Conservation (phyloP, 768 basidiomycete genomes). For the Sporobolomyces phaffii region DNA sequence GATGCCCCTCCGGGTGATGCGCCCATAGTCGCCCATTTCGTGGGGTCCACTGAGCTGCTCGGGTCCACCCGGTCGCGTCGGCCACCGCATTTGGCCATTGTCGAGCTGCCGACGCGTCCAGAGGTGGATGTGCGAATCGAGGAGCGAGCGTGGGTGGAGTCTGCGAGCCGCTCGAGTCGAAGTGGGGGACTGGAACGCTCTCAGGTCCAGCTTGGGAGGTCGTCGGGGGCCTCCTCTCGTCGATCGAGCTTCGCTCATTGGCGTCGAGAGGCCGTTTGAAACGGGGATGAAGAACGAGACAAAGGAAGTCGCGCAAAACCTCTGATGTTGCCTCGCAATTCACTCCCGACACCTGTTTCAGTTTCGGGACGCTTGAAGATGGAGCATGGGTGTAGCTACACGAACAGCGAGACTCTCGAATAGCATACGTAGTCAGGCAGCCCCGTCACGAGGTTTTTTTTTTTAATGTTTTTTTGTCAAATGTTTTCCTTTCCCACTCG, state of each 20-base stretch:
- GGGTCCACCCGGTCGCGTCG: not conserved
- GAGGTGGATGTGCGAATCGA: conserved; percentile 25
- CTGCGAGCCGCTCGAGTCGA: not conserved
- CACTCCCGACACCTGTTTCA: too few relatives aligned
- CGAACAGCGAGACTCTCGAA: too few relatives aligned
- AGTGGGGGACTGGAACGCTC: conserved; percentile 13
- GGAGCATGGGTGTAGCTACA: too few relatives aligned
- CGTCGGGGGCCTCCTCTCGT: not conserved
- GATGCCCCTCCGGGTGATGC: not conserved
- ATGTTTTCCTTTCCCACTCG: not conserved
- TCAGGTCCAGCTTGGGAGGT: conserved; percentile 27
- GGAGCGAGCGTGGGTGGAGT: not conserved
- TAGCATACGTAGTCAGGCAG: too few relatives aligned
- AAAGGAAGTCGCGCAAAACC: too few relatives aligned
- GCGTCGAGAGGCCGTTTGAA: not conserved
- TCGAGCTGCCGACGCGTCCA: conserved; percentile 7
- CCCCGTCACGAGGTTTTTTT: too few relatives aligned
- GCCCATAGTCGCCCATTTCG: not conserved
- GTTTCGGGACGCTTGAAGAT: too few relatives aligned
- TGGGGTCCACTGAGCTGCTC: conserved; percentile 16
- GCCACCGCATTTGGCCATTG: not conserved
- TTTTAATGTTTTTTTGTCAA: too few relatives aligned
- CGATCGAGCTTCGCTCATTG: not conserved
- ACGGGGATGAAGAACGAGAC: too few relatives aligned
- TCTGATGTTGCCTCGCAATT: too few relatives aligned